These are phyloP conservation scores for Populus ilicifolia DNA, from an alignment of 345 rosid species.

Conservation along the genomic window DNA sequence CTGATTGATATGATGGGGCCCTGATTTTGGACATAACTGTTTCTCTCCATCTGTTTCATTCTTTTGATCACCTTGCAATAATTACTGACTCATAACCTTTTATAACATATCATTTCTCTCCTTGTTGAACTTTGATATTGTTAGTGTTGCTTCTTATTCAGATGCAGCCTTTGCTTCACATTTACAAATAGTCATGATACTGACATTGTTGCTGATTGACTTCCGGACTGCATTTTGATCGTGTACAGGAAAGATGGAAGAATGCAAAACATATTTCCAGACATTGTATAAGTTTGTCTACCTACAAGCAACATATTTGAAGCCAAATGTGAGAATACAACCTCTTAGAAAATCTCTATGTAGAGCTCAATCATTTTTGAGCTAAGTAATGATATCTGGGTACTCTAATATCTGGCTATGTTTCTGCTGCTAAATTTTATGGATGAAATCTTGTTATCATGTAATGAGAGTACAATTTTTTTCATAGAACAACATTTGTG, in stretches of 20 bases:
- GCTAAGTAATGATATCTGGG: neutral
- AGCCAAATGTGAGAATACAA: conserved; percentile 71
- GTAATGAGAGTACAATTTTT: neutral
- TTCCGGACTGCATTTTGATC: conserved; percentile 3
- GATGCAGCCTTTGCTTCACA: conserved; percentile 11
- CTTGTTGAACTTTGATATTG: neutral
- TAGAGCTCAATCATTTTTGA: conserved; percentile 13
- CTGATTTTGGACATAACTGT: neutral
- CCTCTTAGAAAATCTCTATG: conserved; percentile 7
- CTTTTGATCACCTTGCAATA: neutral
- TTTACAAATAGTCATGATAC: neutral
- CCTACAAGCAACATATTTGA: conserved; percentile 80
- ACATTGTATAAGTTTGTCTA: conserved; percentile 72
- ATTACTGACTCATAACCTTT: neutral
- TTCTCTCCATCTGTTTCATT: neutral
- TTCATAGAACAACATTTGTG: neutral
- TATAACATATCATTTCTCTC: neutral
- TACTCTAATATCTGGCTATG: neutral
- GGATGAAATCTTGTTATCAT: neutral
- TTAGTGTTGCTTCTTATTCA: conserved; percentile 2
- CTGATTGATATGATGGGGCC: neutral
- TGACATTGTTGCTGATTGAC: conserved; percentile 18
- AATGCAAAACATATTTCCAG: conserved; percentile 59
- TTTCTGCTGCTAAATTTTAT: neutral
- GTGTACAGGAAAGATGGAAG: conserved; percentile 63